These are phyloP conservation scores for Candida tibetensis DNA, from an alignment of 805 yeast genomes.

Conservation along the genomic window DNA sequence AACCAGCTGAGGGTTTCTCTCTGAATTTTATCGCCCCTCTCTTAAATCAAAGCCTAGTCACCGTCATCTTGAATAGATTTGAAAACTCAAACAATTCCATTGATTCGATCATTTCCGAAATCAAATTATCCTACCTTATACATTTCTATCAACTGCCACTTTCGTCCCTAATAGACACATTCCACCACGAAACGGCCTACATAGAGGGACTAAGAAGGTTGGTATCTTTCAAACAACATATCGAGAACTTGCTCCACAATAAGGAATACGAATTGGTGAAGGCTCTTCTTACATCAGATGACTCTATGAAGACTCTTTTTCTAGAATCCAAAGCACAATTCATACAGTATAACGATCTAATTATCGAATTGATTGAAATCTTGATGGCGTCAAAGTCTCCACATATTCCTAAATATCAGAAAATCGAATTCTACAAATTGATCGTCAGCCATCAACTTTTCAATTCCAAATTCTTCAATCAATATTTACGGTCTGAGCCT, in stretches of 20 bases:
- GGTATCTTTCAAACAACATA: constrained; percentile 34
- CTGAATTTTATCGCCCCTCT: constrained; percentile 14
- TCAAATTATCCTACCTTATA: constrained; percentile 38
- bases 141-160: constrained; percentile 40
- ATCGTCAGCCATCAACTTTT: constrained; percentile 27
- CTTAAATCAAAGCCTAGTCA: constrained; percentile 8
- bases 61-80: constrained; percentile 33
- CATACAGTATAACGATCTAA: constrained; percentile 17
- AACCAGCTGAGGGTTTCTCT: too few species aligned
- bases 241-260: constrained; percentile 21
- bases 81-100: constrained; percentile 40
- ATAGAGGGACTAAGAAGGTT: constrained; percentile 27
- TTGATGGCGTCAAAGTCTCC: background rate
- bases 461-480: constrained; percentile 17
- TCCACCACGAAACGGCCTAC: constrained; percentile 12
- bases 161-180: constrained; percentile 19
- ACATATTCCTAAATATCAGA: constrained; percentile 12
- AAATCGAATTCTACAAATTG: constrained; percentile 29
- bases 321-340: constrained; percentile 18
- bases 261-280: constrained; percentile 11
- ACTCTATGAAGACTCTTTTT: constrained; percentile 13
- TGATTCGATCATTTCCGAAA: constrained; percentile 36
- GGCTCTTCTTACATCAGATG: constrained; percentile 15
- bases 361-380: background rate
- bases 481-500: background rate